Base-by-base conservation (phyloP, 1,139 yeast species). In the Blastobotrys ciferrii region DNA sequence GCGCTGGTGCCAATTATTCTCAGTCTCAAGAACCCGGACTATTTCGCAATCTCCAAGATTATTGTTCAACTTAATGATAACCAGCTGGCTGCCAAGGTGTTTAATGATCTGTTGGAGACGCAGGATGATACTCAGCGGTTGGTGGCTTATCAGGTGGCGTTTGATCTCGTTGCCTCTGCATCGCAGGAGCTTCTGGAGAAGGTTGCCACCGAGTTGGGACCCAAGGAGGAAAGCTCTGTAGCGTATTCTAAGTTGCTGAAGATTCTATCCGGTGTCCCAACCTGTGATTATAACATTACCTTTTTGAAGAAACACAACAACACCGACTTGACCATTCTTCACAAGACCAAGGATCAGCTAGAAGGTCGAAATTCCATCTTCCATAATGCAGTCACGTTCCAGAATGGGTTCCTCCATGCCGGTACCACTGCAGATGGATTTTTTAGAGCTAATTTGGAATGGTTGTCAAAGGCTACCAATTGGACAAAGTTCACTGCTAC, bases 401-500 rank as follows among this genome's bases (percentile, higher is more conserved):
- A 95, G 48, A 92, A 89, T 63, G 98, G 97, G 0, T 89, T 88
- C 63, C 80, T 91, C 81, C 96, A 91, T 68, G 91, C 95, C 30
- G 98, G 98, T 54, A 94, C 99, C 9, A 88, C 98, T 18, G 95
- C 89, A 60, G 98, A 92, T 66, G 82, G 92, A 1, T 92, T 92
- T 63, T 87, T 92, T 69, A 78, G 96, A 66, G 80, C 86, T 45
- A 92, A 92, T 64, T 75, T 91, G 59, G 97, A 92, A 62, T 94
- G 98, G 98, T 76, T 92, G 58, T 95, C 96, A 33, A 88, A 89
- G 70, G 98, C 98, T 11, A 84, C 94, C 45, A 91, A 91, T 69
- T 92, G 99, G 99, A 91, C 97, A 6, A 92, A 92, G 65, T 92
- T 92, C 65, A 82, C 96, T 0, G 98, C 98, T 4, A 92, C 98